Evolutionary conservation across 164 flowering plant species (phyloP), one percentile per base, ranked within the genome.

Genomic region (Vitis rotundifolia): DNA sequence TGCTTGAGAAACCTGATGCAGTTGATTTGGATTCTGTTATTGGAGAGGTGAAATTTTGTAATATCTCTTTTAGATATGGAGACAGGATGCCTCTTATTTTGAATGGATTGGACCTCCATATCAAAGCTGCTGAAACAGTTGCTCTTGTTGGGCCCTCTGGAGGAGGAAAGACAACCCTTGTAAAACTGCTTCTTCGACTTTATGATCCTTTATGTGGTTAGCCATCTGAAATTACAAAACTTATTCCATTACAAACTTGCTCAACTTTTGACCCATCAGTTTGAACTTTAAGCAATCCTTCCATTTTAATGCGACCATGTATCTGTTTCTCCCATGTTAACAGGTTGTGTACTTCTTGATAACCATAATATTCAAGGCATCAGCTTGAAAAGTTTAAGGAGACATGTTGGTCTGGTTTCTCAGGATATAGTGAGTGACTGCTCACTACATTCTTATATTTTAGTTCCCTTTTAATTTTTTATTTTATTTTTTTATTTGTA

Each of bases 101-200:
- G 77, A 74, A 85, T 75, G 80, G 83, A 7, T 74, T 96, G 75
- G 73, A 88, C 76, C 94, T 96, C 64, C 95, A 93, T 77, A 82
- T 96, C 28, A 87, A 80, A 81, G 87, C 97, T 63, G 98, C 98
- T 69, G 97, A 93, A 81, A 93, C 89, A 28, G 79, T 96, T 75
- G 98, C 98, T 66, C 78, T 96, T 64, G 85, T 91, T 65, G 99
- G 99, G 19, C 98, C 97, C 22, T 96, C 99, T 61, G 99, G 99
- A 66, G 99, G 99, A 71, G 99, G 99, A 71, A 96, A 96, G 83
- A 84, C 99, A 19, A 96, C 98, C 48, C 85, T 93, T 63, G 79
- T 73, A 16, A 96, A 96, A 81, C 82, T 96, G 68, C 91, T 96
- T 69, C 97, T 96, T 75, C 97, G 97, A 71, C 93, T 96, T 68